phyloP scores from a whole-genome alignment of 148 eudicot species.

The Nepenthes gracilis region DNA sequence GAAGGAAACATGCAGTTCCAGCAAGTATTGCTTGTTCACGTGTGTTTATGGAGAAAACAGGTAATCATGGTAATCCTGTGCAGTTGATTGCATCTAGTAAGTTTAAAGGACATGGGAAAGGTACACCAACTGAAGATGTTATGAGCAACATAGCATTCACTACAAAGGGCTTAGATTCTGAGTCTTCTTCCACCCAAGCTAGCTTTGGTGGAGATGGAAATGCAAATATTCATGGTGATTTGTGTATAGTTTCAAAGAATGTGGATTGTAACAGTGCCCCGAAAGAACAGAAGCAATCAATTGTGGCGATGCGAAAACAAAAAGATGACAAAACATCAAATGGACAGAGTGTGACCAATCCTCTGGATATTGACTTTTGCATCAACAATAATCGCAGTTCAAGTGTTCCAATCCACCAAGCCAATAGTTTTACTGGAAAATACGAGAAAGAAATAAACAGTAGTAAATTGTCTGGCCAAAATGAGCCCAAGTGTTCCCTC shows the following conservation, averaged over 20 bases:
- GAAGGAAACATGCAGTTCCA: constrained; percentile 22
- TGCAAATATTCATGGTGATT: constrained; percentile 32
- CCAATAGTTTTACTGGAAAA: constrained; percentile 22
- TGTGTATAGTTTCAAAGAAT: constrained; percentile 21
- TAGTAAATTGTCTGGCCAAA: constrained; percentile 20
- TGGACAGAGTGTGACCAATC: constrained; percentile 14
- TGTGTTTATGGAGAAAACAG: constrained; percentile 10
- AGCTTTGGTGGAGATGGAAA: constrained; percentile 36
- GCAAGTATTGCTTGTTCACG: constrained; percentile 28
- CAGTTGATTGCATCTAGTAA: constrained; percentile 29
- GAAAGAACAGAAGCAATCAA: constrained; percentile 21
- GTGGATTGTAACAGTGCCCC: constrained; percentile 30
- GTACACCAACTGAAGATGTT: constrained; percentile 20
- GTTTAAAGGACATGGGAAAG: constrained; percentile 23
- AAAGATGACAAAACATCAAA: constrained; percentile 24
- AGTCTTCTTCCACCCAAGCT: constrained; percentile 45
- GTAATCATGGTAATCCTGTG: constrained; percentile 21
- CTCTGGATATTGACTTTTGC: constrained; percentile 18
- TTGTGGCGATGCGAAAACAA: constrained; percentile 14
- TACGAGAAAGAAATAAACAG: constrained; percentile 23
- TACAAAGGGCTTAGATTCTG: constrained; percentile 52
- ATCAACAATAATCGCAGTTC: constrained; percentile 13
- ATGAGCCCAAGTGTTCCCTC: constrained; percentile 19
- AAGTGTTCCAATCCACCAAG: constrained; percentile 13
- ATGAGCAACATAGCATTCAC: neutral